Evolutionary conservation across 2,329 filamentous ascomycete species (phyloP).

Genomic region (Aaosphaeria arxii): DNA sequence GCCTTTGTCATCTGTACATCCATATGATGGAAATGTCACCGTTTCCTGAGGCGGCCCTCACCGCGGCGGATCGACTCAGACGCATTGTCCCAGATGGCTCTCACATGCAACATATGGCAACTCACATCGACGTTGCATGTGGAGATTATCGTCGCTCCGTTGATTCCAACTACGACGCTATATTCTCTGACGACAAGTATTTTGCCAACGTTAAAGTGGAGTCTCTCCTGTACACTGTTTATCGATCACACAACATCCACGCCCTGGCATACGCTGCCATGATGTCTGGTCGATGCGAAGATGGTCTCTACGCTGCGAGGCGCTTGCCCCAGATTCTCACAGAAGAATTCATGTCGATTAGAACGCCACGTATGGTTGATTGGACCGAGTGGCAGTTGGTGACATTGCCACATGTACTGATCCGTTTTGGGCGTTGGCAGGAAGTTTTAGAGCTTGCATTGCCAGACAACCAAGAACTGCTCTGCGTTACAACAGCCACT

Average conservation of each 20-base stretch:
- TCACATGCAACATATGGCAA: constrained; percentile 6
- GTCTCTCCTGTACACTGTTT: constrained; percentile 3
- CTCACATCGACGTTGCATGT: constrained; percentile 4
- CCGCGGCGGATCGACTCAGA: constrained; percentile 3
- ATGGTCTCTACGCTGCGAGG: neutral
- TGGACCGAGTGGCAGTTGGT: constrained; percentile 6
- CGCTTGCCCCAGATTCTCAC: neutral
- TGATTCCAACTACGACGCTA: constrained; percentile 1
- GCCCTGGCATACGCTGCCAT: constrained; percentile 5
- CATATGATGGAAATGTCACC: too few species aligned
- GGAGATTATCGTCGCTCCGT: constrained; percentile 4
- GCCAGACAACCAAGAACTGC: neutral
- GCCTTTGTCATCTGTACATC: constrained; percentile 6
- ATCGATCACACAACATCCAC: constrained; percentile 5
- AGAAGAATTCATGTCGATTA: constrained; percentile 2
- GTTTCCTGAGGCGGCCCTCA: constrained; percentile 2
- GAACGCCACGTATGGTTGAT: constrained; percentile 4
- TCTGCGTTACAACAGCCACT: neutral
- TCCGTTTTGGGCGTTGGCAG: constrained; percentile 5
- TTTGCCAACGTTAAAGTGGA: neutral
- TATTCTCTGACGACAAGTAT: neutral
- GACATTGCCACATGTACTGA: constrained; percentile 3
- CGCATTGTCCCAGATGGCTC: constrained; percentile 4
- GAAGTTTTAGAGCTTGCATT: neutral
- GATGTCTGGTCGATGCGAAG: constrained; percentile 1